Evolutionary conservation across 1,284 basidiomycete genomes (phyloP), one percentile per base, ranked within the genome.

Genomic region (Ganoderma lingzhi): DNA sequence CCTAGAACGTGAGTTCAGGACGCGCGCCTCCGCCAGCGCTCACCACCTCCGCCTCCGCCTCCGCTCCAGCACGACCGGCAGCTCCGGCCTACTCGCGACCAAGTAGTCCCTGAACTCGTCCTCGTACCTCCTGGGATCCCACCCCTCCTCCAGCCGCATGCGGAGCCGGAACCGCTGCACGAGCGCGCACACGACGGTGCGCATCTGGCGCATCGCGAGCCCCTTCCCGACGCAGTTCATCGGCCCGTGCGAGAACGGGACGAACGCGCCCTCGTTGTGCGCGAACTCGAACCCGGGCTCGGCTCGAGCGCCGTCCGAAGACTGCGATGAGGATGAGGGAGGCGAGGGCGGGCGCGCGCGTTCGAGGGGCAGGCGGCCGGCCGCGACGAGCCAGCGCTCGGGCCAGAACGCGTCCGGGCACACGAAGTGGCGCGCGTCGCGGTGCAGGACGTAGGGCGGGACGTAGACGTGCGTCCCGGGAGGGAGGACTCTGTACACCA

Each of bases 161-260:
- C 78, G 74, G 58, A 80, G 73, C 41, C 67, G 72, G 58, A 80
- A 74, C 41, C 67, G 72, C 60, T 76, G 79, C 70, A 80, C 55
- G 51, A 78, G 61, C 64, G 68, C 51, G 51, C 71, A 72, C 37
- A 77, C 56, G n/a, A 80, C 74, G 63, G 73, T 74, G 9, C 76
- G 71, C 67, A 68, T 71, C 65, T 71, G 66, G 61, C 64, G 73
- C 70, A 76, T 56, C n/a, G 80, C 80, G n/a, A 81, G 75, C 44
- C 72, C 71, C 69, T 79, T 79, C 0, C 79, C 80, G 1, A 76
- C 78, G 69, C 81, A 81, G 64, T 74, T 78, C 37, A 75, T 68
- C 14, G 77, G 74, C 6, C 79, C 79, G 55, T 69, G 72, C 0
- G 76, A 79, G 72, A 79, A 80, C 2, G 79, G 78, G 35, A 76